Percentiles rank a stretch among this genome's conserved stretches.
These are phyloP conservation scores for Eucalyptus regnans DNA, from an alignment of 345 rosid species.

Conservation along the genomic window DNA sequence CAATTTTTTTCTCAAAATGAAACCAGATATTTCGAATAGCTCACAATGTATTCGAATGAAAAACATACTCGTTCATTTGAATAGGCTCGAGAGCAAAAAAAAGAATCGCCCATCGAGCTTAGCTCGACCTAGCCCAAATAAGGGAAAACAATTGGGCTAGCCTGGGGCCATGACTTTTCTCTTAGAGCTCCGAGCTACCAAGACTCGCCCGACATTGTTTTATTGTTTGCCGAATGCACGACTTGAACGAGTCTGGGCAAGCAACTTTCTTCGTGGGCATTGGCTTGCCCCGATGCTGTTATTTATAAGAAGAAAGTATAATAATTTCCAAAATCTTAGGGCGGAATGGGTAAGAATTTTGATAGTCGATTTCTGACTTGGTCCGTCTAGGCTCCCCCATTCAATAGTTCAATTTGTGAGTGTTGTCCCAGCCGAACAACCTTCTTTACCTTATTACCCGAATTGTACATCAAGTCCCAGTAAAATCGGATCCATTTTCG, in stretches of 20 bases:
- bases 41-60: no score
- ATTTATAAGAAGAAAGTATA: background rate
- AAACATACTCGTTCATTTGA: no score
- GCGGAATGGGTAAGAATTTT: background rate
- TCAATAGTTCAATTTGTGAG: background rate
- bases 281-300: accelerated
- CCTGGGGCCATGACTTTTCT: background rate
- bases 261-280: accelerated
- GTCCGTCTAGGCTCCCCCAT: background rate
- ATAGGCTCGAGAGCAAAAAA: no score
- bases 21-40: no score
- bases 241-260: background rate
- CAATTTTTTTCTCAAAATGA: no score
- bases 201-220: background rate
- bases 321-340: background rate
- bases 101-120: no score
- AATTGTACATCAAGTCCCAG: background rate
- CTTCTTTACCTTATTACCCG: background rate
- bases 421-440: background rate
- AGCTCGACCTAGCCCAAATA: background rate
- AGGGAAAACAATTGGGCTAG: background rate
- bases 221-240: background rate
- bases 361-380: accelerated
- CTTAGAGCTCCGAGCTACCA: background rate
- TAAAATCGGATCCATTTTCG: accelerated